These are phyloP conservation scores for Smallanthus sonchifolius DNA, from an alignment of 129 eudicot genomes.

Conservation along the genomic window DNA sequence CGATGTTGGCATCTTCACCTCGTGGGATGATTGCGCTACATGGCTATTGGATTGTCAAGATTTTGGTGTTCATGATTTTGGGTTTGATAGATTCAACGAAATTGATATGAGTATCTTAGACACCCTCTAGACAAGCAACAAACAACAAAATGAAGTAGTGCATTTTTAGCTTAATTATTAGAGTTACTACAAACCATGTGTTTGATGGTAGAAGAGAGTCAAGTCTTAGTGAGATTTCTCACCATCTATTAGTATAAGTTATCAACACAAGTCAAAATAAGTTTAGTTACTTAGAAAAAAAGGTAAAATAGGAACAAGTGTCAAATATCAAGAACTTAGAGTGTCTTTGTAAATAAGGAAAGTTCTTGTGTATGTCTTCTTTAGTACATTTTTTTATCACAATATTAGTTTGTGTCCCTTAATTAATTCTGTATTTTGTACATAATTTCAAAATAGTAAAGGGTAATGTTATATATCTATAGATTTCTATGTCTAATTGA, in stretches of 20 bases:
- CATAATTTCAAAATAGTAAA: background rate
- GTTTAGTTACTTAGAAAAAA: conserved; percentile 8
- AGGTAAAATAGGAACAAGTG: conserved; percentile 12
- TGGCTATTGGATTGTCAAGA: conserved; percentile 88
- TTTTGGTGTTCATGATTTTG: conserved; percentile 80
- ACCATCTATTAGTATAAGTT: conserved; percentile 30
- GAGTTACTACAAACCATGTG: conserved; percentile 1
- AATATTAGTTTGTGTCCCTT: background rate
- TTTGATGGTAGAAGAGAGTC: conserved; percentile 31
- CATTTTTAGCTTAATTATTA: background rate
- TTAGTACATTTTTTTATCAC: background rate
- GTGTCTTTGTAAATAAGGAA: conserved; percentile 26
- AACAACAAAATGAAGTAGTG: conserved; percentile 29
- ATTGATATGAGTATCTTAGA: conserved; percentile 31
- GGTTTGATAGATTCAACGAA: conserved; percentile 53
- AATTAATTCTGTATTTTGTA: background rate
- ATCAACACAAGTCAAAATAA: background rate
- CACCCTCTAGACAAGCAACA: conserved; percentile 24
- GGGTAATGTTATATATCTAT: background rate
- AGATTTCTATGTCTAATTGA: too few species aligned
- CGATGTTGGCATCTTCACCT: conserved; percentile 17
- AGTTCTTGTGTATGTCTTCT: conserved; percentile 13
- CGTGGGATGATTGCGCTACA: conserved; percentile 62
- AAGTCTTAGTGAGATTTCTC: conserved; percentile 24
- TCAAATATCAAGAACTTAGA: background rate